A percentile compares a stretch with the other conserved stretches of the same genome.
These are phyloP conservation scores for Candida koratica DNA, from an alignment of 805 yeast species.

Conservation along the genomic window DNA sequence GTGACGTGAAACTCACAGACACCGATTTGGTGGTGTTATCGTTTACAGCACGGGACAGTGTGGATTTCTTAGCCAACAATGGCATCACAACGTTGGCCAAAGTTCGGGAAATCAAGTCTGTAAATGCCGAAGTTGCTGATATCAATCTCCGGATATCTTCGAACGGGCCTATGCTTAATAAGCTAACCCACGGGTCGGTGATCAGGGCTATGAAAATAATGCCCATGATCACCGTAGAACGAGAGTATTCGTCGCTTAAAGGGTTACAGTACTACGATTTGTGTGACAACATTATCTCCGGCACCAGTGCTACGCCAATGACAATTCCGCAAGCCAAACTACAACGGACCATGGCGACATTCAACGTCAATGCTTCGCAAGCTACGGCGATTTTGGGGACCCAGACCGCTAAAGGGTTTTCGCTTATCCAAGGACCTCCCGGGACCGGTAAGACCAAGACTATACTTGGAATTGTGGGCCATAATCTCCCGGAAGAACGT, in stretches of 20 bases:
- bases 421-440: slow-evolving; percentile 97
- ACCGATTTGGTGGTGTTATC: slow-evolving; percentile 61
- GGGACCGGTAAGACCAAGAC: slow-evolving; percentile 99
- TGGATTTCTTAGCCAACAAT: slow-evolving; percentile 26
- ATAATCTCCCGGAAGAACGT: slow-evolving; percentile 42
- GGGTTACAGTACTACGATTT: slow-evolving; percentile 83
- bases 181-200: slow-evolving; percentile 59
- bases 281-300: slow-evolving; percentile 59
- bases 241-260: slow-evolving; percentile 81
- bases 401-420: slow-evolving; percentile 65
- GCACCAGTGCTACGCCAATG: slow-evolving; percentile 50
- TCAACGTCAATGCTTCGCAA: slow-evolving; percentile 79
- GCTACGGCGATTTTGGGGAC: slow-evolving; percentile 84
- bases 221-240: slow-evolving; percentile 87
- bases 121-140: slow-evolving; percentile 66
- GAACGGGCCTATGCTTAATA: slow-evolving; percentile 46
- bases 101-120: slow-evolving; percentile 65
- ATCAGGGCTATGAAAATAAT: slow-evolving; percentile 69
- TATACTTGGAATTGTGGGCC: slow-evolving; percentile 85
- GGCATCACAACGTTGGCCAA: slow-evolving; percentile 72
- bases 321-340: slow-evolving; percentile 32
- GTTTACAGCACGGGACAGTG: slow-evolving; percentile 10
- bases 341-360: slow-evolving; percentile 41
- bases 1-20: slow-evolving; percentile 59
- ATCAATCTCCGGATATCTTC: slow-evolving; percentile 67